Evolutionary conservation across 768 basidiomycete species (phyloP), one percentile per base, ranked within the genome.

Genomic region (Leccinellum albellum): DNA sequence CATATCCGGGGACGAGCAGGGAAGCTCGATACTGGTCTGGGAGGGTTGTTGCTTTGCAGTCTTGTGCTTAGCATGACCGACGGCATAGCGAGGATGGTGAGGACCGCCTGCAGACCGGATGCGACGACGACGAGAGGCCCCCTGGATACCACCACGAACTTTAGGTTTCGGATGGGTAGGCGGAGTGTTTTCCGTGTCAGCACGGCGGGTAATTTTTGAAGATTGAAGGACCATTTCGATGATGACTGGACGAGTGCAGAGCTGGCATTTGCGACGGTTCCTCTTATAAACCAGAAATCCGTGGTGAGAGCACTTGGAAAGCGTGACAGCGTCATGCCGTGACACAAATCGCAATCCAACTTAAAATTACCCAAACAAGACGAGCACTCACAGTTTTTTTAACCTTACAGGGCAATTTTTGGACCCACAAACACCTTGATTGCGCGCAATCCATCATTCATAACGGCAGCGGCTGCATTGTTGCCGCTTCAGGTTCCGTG

Each of bases 51-150:
- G 24, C 14, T 46, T 66, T 12, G 42, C 9, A 23, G 52, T 70
- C 55, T 72, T 73, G 10, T 74, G 72, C 53, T 73, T 80, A 20
- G 80, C 76, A 14, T 76, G 75, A 33, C 72, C 71, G 26, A 75
- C 64, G 1, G 66, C 67, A 52, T 74, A 73, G 53, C 73, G 74
- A 10, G 75, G 61, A 24, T 67, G 67, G 28, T 67, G 60, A 1
- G 66, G 54, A 10, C 65, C 66, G 6, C 71, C 71, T 6, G 66
- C 65, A 6, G 63, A 59, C 35, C 75, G 75, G 17, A 68, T 70
- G n/a, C 79, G 75, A 31, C 79, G 75, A 12, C 78, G 76, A 51
- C 71, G 75, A 15, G 74, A 64, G 0, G 73, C 70, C 1, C 61
- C 72, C 23, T 73, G 70, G 4, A 72, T 72, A 33, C 70, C 70